Evolutionary conservation across 2,329 filamentous ascomycete species (phyloP), one percentile per base, ranked within the genome.

Genomic region (Ophiostoma himal-ulmi): DNA sequence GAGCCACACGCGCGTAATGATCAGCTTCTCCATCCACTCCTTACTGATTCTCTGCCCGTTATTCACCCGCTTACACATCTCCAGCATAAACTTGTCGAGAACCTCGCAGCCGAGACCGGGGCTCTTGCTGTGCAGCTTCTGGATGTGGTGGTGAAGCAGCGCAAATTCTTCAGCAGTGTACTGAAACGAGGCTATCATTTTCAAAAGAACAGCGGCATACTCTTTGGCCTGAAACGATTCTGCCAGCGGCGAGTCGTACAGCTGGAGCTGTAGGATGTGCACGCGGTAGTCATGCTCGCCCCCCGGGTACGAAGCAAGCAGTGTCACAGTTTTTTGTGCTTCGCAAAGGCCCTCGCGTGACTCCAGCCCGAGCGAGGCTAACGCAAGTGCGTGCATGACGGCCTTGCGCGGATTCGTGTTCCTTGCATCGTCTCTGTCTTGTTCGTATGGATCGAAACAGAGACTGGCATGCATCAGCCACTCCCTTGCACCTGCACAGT

Each of bases 1-100:
- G 76, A 93, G 86, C 84, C 88, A 90, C 5, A 93, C 80, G 3
- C 91, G 85, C 6, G 87, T 88, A 22, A 96, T 82, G 13, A 93
- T 78, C 0, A 86, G 83, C 74, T 87, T 90, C 72, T 94, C 91
- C 41, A 92, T 81, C 88, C 89, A 92, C 3, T 82, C 81, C 1
- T 8, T 65, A 3, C 36, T 20, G 13, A 4, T n/a, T 13, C 3
- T 17, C 11, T 30, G 7, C 57, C 57, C 7, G n/a, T 83, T 3
- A 37, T 26, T 1, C 81, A 82, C 69, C 37, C 74, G 70, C 36
- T 82, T 82, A 79, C 71, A 80, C 74, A 72, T 87, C 74, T 82
- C 78, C 14, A 81, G 77, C 54, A 96, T 82, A 41, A 96, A 83
- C 10, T 88, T 82, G 68, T 91, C 87, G 3, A 96, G 79, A 0